Evolutionary conservation across 2,329 filamentous ascomycete genomes (phyloP), one percentile per base, ranked within the genome.

Genomic region (Fusarium fujikuroi): DNA sequence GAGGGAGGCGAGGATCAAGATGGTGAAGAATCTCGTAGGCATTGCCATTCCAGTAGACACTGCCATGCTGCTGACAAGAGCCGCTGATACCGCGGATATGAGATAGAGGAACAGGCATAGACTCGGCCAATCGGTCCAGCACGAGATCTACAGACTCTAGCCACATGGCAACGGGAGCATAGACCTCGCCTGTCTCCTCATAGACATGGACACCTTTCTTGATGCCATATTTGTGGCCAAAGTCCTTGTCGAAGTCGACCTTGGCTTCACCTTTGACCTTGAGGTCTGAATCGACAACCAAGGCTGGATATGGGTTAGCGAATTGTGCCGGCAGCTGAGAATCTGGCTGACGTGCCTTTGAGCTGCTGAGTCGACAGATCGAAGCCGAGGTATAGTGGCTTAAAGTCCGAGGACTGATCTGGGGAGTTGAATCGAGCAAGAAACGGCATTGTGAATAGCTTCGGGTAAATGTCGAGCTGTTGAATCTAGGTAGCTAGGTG

Each of bases 291-390:
- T 92, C 90, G 74, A 98, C 93, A 58, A 96, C 92, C 74, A 98
- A 92, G 75, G 91, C 93, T 95, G 76, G 23, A 23, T 14, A 37
- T 30, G n/a, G 39, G 61, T 72, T 66, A 72, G 67, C 50, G 25
- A 30, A 50, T 50, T 32, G 18, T 46, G 30, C 18, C 47, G n/a
- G 18, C 23, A 47, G 28, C 15, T 42, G 14, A 40, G 44, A 30
- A 21, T 37, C 32, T 40, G 47, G 21, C 14, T n/a, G 21, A 56
- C 72, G 21, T 82, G 91, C 94, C 95, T 88, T 99, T 98, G 65
- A 98, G 88, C 82, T 98, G 95, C 83, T 98, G 96, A 65, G 96
- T 98, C 47, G 95, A 98, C 68, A 98, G 91, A 84, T 99, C 96
- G 82, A 98, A 95, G 69, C 96, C 96, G 79, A 97, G 87, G 80